phyloP scores from a whole-genome alignment of 257 asterid species.

The Mentha longifolia region DNA sequence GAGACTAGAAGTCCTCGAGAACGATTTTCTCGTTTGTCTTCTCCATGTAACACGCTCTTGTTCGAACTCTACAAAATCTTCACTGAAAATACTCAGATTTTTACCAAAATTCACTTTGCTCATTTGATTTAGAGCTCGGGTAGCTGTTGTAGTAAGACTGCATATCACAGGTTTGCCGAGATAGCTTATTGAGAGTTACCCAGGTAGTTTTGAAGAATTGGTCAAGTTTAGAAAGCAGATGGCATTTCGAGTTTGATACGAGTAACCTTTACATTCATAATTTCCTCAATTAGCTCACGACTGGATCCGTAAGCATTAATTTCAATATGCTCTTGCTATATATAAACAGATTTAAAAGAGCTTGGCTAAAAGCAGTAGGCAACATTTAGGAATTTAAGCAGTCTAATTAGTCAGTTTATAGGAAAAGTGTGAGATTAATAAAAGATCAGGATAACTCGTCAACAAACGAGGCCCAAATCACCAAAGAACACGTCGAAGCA shows the following conservation, averaged over 20 bases:
- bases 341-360: neutral
- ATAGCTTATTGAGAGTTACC: neutral
- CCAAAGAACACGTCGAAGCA: too few species aligned
- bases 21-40: slow-evolving; percentile 49
- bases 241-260: slow-evolving; percentile 8
- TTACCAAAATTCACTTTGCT: too few species aligned
- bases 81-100: slow-evolving; percentile 50
- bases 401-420: neutral
- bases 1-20: slow-evolving; percentile 57
- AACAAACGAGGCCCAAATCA: slow-evolving; percentile 11
- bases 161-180: slow-evolving; percentile 15
- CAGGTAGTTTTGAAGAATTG: neutral
- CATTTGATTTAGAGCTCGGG: too few species aligned
- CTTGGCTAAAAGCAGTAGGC: slow-evolving; percentile 1
- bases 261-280: neutral
- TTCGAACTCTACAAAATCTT: slow-evolving; percentile 63
- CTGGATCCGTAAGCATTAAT: slow-evolving; percentile 12
- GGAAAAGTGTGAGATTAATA: neutral
- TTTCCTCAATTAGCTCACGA: slow-evolving; percentile 3
- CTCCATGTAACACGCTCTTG: slow-evolving; percentile 59
- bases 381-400: neutral
- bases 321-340: slow-evolving; percentile 12
- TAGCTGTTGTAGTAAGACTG: too few species aligned
- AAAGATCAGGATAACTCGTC: slow-evolving; percentile 7
- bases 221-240: neutral